Evolutionary conservation across 1,139 yeast species (phyloP).

Genomic region (Pneumocystis wakefieldiae): DNA sequence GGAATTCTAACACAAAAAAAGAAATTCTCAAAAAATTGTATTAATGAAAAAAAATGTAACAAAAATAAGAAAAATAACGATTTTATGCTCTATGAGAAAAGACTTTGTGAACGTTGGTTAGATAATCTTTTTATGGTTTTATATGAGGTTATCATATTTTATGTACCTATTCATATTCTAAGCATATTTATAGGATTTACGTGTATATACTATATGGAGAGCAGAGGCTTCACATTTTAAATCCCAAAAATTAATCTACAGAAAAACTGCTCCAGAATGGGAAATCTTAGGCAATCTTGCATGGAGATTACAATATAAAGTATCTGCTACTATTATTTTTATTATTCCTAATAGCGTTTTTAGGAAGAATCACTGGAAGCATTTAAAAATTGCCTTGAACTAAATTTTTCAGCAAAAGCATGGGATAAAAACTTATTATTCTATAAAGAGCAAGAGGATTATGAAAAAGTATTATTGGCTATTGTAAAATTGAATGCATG

Average conservation of each 20-base stretch:
- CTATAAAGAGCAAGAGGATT: constrained; percentile 28
- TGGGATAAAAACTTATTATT: constrained; percentile 59
- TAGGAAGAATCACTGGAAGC: constrained; percentile 58
- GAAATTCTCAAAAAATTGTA: not conserved
- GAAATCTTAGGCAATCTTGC: constrained; percentile 77
- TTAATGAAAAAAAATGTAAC: not conserved
- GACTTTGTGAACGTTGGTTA: constrained; percentile 90
- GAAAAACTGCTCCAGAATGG: constrained; percentile 84
- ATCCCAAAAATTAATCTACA: constrained; percentile 57
- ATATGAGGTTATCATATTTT: constrained; percentile 34
- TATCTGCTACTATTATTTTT: constrained; percentile 16
- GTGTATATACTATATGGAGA: constrained; percentile 81
- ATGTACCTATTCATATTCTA: not conserved
- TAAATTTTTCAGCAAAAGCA: constrained; percentile 71
- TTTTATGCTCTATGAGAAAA: constrained; percentile 44
- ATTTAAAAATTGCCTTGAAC: constrained; percentile 52
- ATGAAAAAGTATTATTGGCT: constrained; percentile 48
- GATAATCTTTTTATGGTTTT: constrained; percentile 75
- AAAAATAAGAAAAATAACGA: constrained; percentile 3
- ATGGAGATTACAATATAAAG: constrained; percentile 58
- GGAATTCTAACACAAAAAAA: not conserved
- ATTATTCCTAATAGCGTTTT: not conserved
- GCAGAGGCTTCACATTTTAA: constrained; percentile 73
- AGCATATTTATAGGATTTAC: constrained; percentile 36
- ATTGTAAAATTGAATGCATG: constrained; percentile 70